These are phyloP conservation scores for Fraxinus greggii DNA, from an alignment of 305 asterid species.

Conservation along the genomic window DNA sequence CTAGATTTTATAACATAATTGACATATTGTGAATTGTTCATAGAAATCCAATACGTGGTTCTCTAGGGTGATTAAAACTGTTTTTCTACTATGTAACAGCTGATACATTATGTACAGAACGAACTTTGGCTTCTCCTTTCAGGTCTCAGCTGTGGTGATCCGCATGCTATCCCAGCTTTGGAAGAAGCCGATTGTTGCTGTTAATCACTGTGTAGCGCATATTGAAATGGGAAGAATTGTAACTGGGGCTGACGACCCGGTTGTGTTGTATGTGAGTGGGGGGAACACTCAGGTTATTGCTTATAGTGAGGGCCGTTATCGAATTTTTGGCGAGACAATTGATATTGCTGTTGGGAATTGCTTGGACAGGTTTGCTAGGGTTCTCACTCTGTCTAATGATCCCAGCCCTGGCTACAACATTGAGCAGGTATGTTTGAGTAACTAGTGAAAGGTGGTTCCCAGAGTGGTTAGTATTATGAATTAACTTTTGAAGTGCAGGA, in stretches of 20 bases:
- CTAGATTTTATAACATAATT: background rate
- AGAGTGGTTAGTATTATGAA: background rate
- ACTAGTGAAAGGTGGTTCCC: background rate
- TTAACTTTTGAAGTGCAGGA: background rate
- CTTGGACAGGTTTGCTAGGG: slow-evolving; percentile 95
- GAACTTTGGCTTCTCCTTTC: slow-evolving; percentile 22
- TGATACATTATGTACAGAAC: background rate
- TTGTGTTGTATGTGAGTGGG: slow-evolving; percentile 91
- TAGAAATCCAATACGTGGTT: background rate
- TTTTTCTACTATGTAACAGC: background rate
- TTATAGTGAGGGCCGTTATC: slow-evolving; percentile 86
- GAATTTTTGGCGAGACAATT: slow-evolving; percentile 94
- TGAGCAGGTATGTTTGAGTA: slow-evolving; percentile 60
- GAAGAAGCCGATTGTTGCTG: slow-evolving; percentile 92
- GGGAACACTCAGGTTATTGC: slow-evolving; percentile 98
- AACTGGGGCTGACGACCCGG: slow-evolving; percentile 96
- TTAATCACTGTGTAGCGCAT: slow-evolving; percentile 96
- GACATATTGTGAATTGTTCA: background rate
- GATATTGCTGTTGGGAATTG: slow-evolving; percentile 98
- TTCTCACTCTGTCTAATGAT: slow-evolving; percentile 84
- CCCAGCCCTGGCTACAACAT: slow-evolving; percentile 98
- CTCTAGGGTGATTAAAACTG: background rate
- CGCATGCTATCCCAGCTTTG: slow-evolving; percentile 87
- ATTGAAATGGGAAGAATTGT: slow-evolving; percentile 95
- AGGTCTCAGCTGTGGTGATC: slow-evolving; percentile 81